A percentile compares a stretch with the other conserved stretches of the same genome.
phyloP scores from a whole-genome alignment of 306 rosid species.

The Astragalus membranaceus region DNA sequence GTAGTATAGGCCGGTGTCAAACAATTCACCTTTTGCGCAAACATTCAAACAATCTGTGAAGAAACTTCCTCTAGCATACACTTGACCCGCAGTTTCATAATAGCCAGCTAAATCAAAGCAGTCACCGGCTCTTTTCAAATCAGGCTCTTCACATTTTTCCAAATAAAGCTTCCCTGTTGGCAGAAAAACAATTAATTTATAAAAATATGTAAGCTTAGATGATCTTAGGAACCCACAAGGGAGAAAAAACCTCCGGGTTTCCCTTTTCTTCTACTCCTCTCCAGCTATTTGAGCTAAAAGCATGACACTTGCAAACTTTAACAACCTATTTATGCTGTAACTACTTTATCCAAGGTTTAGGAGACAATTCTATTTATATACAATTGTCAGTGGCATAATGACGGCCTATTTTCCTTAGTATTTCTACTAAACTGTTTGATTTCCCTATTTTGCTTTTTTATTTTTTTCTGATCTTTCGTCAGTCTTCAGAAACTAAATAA shows the following conservation, averaged over 20 bases:
- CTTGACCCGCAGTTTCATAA: conserved; percentile 45
- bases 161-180: conserved; percentile 49
- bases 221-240: neutral
- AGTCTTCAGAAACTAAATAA: neutral
- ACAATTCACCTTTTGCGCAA: conserved; percentile 47
- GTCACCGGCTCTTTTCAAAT: conserved; percentile 56
- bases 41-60: conserved; percentile 48
- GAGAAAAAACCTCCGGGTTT: neutral
- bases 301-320: neutral
- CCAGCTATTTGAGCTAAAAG: neutral
- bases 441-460: neutral
- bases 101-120: conserved; percentile 52
- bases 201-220: neutral
- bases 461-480: neutral
- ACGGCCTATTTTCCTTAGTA: neutral
- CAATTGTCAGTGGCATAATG: neutral
- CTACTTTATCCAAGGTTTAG: neutral
- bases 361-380: neutral
- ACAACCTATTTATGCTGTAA: neutral
- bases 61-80: conserved; percentile 48
- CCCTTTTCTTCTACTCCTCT: neutral
- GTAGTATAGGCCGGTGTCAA: conserved; percentile 50
- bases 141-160: conserved; percentile 49
- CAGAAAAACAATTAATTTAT: neutral
- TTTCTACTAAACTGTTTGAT: neutral